Conservation (phyloP, 495 filamentous ascomycete species). For the Aspergillus olivimuriae region DNA sequence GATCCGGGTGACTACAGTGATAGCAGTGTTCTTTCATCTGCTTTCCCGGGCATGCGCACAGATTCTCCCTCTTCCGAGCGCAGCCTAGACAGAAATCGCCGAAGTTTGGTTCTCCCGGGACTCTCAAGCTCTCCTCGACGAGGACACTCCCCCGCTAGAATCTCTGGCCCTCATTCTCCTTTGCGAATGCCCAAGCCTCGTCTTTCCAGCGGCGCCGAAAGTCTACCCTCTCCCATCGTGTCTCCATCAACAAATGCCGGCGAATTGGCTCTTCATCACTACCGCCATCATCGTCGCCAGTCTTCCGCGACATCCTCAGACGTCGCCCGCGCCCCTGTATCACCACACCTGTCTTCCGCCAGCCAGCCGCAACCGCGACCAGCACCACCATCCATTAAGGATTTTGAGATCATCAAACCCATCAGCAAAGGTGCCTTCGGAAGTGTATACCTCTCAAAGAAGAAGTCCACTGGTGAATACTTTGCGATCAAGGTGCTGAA, state of each 20-base stretch:
- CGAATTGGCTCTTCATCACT: constrained; percentile 58
- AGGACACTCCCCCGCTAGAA: constrained; percentile 77
- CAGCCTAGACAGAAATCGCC: constrained; percentile 74
- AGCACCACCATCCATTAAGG: constrained; percentile 90
- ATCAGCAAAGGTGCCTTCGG: constrained; percentile 99
- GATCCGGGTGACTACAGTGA: constrained; percentile 78
- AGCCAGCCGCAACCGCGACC: constrained; percentile 73
- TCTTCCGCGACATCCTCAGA: constrained; percentile 84
- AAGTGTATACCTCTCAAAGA: constrained; percentile 95
- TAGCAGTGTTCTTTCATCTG: constrained; percentile 80
- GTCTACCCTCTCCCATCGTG: constrained; percentile 74
- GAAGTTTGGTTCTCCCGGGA: constrained; percentile 72
- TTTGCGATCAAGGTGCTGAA: constrained; percentile 98
- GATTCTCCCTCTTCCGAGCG: constrained; percentile 90
- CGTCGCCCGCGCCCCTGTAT: constrained; percentile 61
- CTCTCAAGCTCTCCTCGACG: constrained; percentile 67
- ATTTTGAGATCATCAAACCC: constrained; percentile 98
- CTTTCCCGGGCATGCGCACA: constrained; percentile 61
- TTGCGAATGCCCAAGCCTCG: constrained; percentile 82
- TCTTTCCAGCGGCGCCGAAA: constrained; percentile 65
- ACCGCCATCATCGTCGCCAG: constrained; percentile 79
- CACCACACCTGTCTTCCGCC: constrained; percentile 68
- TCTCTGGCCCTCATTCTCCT: constrained; percentile 74
- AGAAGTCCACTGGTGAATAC: constrained; percentile 96
- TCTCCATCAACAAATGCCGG: constrained; percentile 78